Base-by-base conservation (phyloP, 2,329 filamentous ascomycete species). In the Fusarium pilosicola region DNA sequence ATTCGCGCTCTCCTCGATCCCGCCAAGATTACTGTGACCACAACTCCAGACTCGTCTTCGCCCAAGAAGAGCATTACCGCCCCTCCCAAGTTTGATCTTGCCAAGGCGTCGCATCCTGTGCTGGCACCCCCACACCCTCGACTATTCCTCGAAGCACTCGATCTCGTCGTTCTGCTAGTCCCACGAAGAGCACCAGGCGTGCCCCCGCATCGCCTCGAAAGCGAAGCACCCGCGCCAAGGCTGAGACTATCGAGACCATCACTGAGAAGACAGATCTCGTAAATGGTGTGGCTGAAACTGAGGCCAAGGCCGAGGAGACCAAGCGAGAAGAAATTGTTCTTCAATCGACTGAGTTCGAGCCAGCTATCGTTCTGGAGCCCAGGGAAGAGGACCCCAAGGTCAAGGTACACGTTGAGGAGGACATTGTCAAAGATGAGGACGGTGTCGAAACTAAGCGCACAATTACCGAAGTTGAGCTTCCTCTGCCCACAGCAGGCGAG, bases 1-100 rank as follows among this genome's bases (percentile, higher is more conserved):
- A 94, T 99, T 76, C 90, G 90, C 64, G 96, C 96, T n/a, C 88
- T 99, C 24, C 88, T 99, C 56, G 96, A 98, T 80, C 91, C 94
- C n/a, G 86, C 92, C 72, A 92, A 95, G 34, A 97, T 98, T 69
- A 80, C 85, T 48, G 80, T 86, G 34, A 84, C 86, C 52, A 89
- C 89, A 79, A 88, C 87, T 60, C 86, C 89, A 32, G 90, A 90
- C 74, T 92, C 92, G 74, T 89, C 94, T 74, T 89, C 94, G 62
- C 88, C 91, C 73, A 95, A 94, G 84, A 89, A 88, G 84, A 89
- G 88, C 70, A 97, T 98, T 74, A 84, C 89, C 22, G 91, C 94
- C 30, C 96, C 96, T 51, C 96, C 96, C 28, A 92, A 91, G 76
- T 97, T 93, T 79, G 91, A 93, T 59, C 74, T 91, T 36, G 84